Conservation (phyloP, 768 basidiomycete genomes). For the Hypholoma fasciculare region DNA sequence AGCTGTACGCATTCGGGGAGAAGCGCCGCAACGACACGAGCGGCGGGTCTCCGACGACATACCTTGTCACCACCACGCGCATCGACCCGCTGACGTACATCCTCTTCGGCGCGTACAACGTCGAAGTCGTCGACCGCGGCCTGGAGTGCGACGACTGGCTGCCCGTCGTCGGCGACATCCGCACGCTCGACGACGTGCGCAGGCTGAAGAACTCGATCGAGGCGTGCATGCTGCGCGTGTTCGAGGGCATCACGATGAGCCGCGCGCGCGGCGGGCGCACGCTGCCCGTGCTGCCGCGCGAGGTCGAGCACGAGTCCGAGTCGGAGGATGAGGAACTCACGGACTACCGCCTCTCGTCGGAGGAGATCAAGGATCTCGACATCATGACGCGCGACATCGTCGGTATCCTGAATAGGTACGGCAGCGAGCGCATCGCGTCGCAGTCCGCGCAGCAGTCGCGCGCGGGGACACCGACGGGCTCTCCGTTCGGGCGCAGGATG, state of each 20-base stretch:
- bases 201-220: conserved; percentile 80
- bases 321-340: conserved; percentile 46
- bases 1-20: conserved; percentile 80
- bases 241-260: conserved; percentile 73
- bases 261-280: conserved; percentile 31
- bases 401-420: conserved; percentile 68
- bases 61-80: conserved; percentile 77
- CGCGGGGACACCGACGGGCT: conserved; percentile 63
- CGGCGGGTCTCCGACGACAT: conserved; percentile 54
- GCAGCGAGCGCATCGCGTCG: conserved; percentile 56
- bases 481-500: conserved; percentile 39
- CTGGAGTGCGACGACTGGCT: conserved; percentile 92
- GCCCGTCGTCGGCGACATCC: conserved; percentile 72
- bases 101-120: conserved; percentile 85
- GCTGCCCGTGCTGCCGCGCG: conserved; percentile 38
- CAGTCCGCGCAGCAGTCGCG: conserved; percentile 65
- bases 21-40: conserved; percentile 73
- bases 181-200: conserved; percentile 81
- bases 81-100: conserved; percentile 89
- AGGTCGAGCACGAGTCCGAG: conserved; percentile 56
- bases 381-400: conserved; percentile 74
- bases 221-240: conserved; percentile 84
- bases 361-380: conserved; percentile 78
- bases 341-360: conserved; percentile 56
- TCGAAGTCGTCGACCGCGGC: conserved; percentile 68